phyloP scores from a whole-genome alignment of 768 basidiomycete genomes.

The Agrocybe pediades region DNA sequence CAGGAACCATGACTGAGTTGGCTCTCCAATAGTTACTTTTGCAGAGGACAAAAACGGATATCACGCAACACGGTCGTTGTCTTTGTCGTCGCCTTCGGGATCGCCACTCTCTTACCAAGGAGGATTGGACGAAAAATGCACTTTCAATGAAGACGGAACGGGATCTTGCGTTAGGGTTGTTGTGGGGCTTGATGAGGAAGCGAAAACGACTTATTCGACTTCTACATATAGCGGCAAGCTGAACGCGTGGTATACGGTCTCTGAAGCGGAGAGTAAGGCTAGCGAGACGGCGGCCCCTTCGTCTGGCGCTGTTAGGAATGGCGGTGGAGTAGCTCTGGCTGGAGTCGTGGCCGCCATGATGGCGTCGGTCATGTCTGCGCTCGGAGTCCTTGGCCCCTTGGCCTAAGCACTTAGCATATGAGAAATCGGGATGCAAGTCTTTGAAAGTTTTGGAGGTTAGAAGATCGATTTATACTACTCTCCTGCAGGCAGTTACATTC shows the following conservation, averaged over 20 bases:
- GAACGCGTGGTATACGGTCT: background rate
- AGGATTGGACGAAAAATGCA: slow-evolving; percentile 7
- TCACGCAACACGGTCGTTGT: slow-evolving; percentile 5
- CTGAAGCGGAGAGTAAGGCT: background rate
- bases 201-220: background rate
- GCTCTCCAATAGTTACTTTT: slow-evolving; percentile 1
- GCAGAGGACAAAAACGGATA: slow-evolving; percentile 6
- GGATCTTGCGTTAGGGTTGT: slow-evolving; percentile 5
- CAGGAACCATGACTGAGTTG: background rate
- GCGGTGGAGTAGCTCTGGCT: background rate
- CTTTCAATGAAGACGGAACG: background rate
- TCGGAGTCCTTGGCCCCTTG: slow-evolving; percentile 3
- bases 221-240: slow-evolving; percentile 2
- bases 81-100: background rate
- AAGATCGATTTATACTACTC: too few relatives aligned
- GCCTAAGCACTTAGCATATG: too few relatives aligned
- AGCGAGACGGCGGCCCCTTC: background rate
- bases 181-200: background rate
- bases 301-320: too few relatives aligned
- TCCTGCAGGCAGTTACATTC: too few relatives aligned
- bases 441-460: too few relatives aligned
- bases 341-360: background rate
- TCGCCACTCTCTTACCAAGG: background rate
- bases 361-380: background rate
- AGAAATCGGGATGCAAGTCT: too few relatives aligned